Evolutionary conservation across 352 stramenopile species (phyloP).

Genomic region (Globisporangium acanthophoron): DNA sequence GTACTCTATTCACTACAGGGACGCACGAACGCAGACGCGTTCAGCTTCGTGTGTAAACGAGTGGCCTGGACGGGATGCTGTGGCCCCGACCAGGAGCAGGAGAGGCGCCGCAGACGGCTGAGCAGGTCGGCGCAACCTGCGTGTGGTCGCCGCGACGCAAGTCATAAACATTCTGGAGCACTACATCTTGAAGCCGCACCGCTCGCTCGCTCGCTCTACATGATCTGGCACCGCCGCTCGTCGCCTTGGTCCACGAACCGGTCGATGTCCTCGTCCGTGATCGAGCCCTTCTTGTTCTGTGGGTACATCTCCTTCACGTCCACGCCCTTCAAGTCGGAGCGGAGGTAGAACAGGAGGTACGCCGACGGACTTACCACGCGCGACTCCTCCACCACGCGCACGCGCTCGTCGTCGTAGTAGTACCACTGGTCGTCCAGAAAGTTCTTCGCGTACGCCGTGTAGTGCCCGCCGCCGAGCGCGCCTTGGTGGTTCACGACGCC

Average conservation of each 20-base stretch:
- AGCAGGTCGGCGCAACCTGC: neutral
- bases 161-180: constrained; percentile 1
- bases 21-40: neutral
- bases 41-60: neutral
- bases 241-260: constrained; percentile 82
- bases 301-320: constrained; percentile 84
- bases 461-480: constrained; percentile 80
- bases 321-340: constrained; percentile 82
- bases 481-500: constrained; percentile 87
- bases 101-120: neutral
- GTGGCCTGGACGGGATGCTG: neutral
- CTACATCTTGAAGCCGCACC: constrained; percentile 2
- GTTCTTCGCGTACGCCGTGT: constrained; percentile 88
- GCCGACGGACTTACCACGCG: constrained; percentile 82
- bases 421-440: constrained; percentile 88
- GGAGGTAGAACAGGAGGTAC: constrained; percentile 92
- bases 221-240: constrained; percentile 75
- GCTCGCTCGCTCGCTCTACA: constrained; percentile 38
- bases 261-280: constrained; percentile 88
- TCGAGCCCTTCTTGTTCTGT: constrained; percentile 78
- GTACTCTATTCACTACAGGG: constrained; percentile 3
- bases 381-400: constrained; percentile 80
- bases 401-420: constrained; percentile 87
- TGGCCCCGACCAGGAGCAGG: neutral
- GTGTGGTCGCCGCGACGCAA: neutral